Evolutionary conservation across 1,284 basidiomycete genomes (phyloP), one percentile per base, ranked within the genome.

Genomic region (Malassezia restricta): DNA sequence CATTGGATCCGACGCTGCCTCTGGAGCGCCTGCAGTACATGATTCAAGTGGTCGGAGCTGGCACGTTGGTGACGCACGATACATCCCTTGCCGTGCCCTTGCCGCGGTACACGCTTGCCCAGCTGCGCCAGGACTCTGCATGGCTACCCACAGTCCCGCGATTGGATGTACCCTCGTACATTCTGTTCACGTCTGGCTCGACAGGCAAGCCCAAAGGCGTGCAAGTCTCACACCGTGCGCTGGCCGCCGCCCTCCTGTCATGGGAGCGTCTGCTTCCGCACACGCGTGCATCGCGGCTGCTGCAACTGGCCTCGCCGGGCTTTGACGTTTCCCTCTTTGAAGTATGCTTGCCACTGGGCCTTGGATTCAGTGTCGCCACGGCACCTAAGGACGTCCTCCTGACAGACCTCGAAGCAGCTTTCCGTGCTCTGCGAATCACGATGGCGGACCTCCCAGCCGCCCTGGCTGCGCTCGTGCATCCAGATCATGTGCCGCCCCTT

Each of bases 311-410:
- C 8, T 70, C 69, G 31, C 63, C 66, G 12, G 66, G 65, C 6
- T 71, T 70, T 47, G 68, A 70, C 40, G 67, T 71, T 3, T 70
- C 59, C 8, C 47, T 73, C n/a, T 66, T 71, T 40, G 70, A 73
- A 54, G 45, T 72, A n/a, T 68, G 66, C 52, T 60, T 73, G 59
- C 65, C 69, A 2, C 54, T 70, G 3, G 60, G 64, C 15, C 58
- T 66, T 3, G 70, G 70, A 17, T 68, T 63, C 38, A 61, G 66
- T 9, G 49, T 73, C 45, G 66, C 59, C 5, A 64, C 56, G 9
- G 67, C 68, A 11, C 64, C 68, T 4, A 70, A 69, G 49, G 59
- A 66, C 20, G 50, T 59, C 28, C 59, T 73, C 7, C 53, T 73
- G 27, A 58, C 66, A 24, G 68, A 73, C 39, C 47, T 70, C 5